A percentile compares a stretch with the other conserved stretches of the same genome.
Evolutionary conservation across 2,329 filamentous ascomycete genomes (phyloP).

Genomic region (Rhynchosporium secalis): DNA sequence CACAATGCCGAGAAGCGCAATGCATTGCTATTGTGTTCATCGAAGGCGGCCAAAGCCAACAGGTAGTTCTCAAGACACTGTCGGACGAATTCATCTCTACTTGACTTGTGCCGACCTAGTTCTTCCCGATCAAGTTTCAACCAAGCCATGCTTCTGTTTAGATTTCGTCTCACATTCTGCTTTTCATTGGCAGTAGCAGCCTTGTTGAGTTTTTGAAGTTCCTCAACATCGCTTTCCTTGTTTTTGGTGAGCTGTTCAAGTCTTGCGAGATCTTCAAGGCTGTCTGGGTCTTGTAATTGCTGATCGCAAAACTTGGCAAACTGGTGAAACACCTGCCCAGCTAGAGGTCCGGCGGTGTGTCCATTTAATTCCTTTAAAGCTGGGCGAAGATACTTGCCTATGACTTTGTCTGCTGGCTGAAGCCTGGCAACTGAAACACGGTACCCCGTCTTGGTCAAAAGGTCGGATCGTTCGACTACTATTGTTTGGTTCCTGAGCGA

Average conservation of each 20-base stretch:
- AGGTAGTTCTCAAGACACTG: slow-evolving; percentile 93
- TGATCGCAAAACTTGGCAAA: slow-evolving; percentile 95
- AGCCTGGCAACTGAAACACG: slow-evolving; percentile 87
- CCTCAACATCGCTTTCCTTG: slow-evolving; percentile 77
- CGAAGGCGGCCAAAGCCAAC: slow-evolving; percentile 77
- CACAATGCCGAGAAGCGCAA: slow-evolving; percentile 92
- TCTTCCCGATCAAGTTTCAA: slow-evolving; percentile 88
- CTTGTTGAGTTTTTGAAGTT: slow-evolving; percentile 55
- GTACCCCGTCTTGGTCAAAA: slow-evolving; percentile 85
- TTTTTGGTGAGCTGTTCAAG: slow-evolving; percentile 76
- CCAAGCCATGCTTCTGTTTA: slow-evolving; percentile 79
- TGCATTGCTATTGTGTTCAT: slow-evolving; percentile 85
- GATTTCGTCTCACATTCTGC: slow-evolving; percentile 53
- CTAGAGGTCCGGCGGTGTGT: slow-evolving; percentile 65
- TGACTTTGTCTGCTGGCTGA: slow-evolving; percentile 87
- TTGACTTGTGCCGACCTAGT: slow-evolving; percentile 73
- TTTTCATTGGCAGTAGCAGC: slow-evolving; percentile 49
- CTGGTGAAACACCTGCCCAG: slow-evolving; percentile 88
- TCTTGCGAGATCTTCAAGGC: slow-evolving; percentile 79
- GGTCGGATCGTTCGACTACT: slow-evolving; percentile 69
- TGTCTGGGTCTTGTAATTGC: slow-evolving; percentile 84
- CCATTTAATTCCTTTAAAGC: slow-evolving; percentile 80
- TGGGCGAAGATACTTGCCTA: slow-evolving; percentile 80
- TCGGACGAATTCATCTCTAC: slow-evolving; percentile 78
- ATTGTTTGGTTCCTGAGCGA: slow-evolving; percentile 69